Evolutionary conservation across 1,139 yeast genomes (phyloP).

Genomic region (Kodamaea alishanica): DNA sequence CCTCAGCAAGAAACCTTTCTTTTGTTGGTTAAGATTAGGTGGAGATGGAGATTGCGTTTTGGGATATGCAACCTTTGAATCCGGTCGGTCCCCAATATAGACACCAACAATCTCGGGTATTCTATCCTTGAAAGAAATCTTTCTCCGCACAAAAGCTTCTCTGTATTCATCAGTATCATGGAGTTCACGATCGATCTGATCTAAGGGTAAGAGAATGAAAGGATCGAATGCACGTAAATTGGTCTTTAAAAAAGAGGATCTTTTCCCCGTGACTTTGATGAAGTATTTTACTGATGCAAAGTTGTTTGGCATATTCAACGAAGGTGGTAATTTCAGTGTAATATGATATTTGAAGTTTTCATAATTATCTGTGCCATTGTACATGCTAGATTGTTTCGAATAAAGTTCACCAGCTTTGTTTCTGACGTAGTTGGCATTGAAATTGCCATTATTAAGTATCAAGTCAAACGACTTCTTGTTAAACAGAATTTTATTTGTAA

Average conservation of each 20-base stretch:
- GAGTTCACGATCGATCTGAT: slow-evolving; percentile 27
- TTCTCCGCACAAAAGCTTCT: slow-evolving; percentile 42
- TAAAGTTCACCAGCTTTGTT: slow-evolving; percentile 17
- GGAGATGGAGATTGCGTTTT: slow-evolving; percentile 19
- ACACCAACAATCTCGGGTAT: slow-evolving; percentile 47
- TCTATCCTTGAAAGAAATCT: slow-evolving; percentile 34
- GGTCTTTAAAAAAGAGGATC: slow-evolving; percentile 49
- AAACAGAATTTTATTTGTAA: slow-evolving; percentile 39
- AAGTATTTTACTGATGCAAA: slow-evolving; percentile 50
- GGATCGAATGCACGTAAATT: slow-evolving; percentile 50
- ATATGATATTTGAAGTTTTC: slow-evolving; percentile 26
- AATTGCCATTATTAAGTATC: slow-evolving; percentile 35
- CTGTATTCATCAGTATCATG: slow-evolving; percentile 28
- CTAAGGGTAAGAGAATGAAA: slow-evolving; percentile 53
- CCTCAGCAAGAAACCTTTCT: slow-evolving; percentile 15
- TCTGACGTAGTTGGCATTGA: slow-evolving; percentile 18
- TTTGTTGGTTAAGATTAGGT: slow-evolving; percentile 14
- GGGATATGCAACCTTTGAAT: slow-evolving; percentile 13
- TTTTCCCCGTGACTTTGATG: slow-evolving; percentile 57
- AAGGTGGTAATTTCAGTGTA: slow-evolving; percentile 51
- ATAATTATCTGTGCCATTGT: slow-evolving; percentile 12
- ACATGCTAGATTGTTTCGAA: not conserved
- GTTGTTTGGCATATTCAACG: slow-evolving; percentile 45
- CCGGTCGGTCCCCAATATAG: slow-evolving; percentile 8
- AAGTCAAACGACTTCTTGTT: slow-evolving; percentile 31